These are phyloP conservation scores for Diplodia sapinea DNA, from an alignment of 2,329 filamentous ascomycete genomes.

Conservation along the genomic window DNA sequence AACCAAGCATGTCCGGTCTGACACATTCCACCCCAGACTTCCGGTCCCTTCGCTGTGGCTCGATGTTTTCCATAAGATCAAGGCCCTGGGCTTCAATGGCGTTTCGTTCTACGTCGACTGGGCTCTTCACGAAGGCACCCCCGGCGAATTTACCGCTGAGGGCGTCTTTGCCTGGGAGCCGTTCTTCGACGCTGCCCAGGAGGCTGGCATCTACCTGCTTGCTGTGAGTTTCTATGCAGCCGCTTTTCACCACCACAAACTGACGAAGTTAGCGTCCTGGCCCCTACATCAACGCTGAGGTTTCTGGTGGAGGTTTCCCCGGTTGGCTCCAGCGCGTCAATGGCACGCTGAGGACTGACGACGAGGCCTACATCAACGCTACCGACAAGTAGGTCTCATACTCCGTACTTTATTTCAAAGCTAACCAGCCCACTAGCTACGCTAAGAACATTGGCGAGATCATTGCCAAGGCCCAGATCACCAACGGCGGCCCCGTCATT, in stretches of 20 bases:
- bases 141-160: conserved; percentile 70
- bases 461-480: conserved; percentile 79
- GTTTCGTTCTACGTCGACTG: conserved; percentile 82
- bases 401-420: background rate
- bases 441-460: conserved; percentile 65
- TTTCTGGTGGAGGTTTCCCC: conserved; percentile 76
- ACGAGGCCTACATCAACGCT: conserved; percentile 66
- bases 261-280: conserved; percentile 55
- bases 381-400: conserved; percentile 65
- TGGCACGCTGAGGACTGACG: conserved; percentile 67
- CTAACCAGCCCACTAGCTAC: conserved; percentile 55
- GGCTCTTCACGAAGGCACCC: conserved; percentile 76
- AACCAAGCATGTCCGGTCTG: background rate
- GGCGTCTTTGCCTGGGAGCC: conserved; percentile 75
- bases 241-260: conserved; percentile 33
- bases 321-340: conserved; percentile 77
- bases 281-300: conserved; percentile 81
- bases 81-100: conserved; percentile 77
- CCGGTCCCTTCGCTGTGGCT: conserved; percentile 68
- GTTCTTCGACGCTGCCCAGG: conserved; percentile 75
- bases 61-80: conserved; percentile 83
- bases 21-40: conserved; percentile 48
- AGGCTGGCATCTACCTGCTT: conserved; percentile 78
- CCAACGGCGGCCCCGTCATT: conserved; percentile 80
- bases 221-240: conserved; percentile 51